Conservation (phyloP, 495 filamentous ascomycete species). For the Hypomontagnella submonticulosa region DNA sequence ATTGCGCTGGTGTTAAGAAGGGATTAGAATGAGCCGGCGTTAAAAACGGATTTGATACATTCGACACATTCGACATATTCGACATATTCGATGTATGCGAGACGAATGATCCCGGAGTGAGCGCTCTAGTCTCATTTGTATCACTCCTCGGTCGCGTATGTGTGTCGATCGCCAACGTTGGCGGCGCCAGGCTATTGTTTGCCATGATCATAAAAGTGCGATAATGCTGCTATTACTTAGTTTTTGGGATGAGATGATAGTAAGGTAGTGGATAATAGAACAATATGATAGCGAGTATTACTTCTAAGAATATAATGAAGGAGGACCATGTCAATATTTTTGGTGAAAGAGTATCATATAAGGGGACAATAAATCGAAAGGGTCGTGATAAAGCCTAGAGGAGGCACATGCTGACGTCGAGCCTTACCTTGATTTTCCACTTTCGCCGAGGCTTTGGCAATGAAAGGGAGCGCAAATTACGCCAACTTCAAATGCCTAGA, state of each 20-base stretch:
- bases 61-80: constrained; percentile 26
- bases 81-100: constrained; percentile 38
- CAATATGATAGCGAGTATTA: background rate
- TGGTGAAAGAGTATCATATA: constrained; percentile 34
- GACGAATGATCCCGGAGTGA: constrained; percentile 43
- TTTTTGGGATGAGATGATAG: constrained; percentile 9
- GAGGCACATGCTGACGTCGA: constrained; percentile 32
- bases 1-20: constrained; percentile 42
- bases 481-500: background rate
- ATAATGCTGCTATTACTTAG: background rate
- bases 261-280: background rate
- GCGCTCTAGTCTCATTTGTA: constrained; percentile 43
- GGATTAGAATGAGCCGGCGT: constrained; percentile 45
- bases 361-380: background rate
- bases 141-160: constrained; percentile 45
- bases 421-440: constrained; percentile 27
- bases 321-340: constrained; percentile 3
- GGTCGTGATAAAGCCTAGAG: constrained; percentile 12
- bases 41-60: constrained; percentile 44
- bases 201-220: constrained; percentile 34
- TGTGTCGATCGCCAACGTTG: constrained; percentile 38
- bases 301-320: constrained; percentile 8
- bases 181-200: constrained; percentile 41
- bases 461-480: background rate
- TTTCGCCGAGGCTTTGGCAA: constrained; percentile 19